Evolutionary conservation across 352 stramenopile genomes (phyloP).

Genomic region (Phytophthora idaei): DNA sequence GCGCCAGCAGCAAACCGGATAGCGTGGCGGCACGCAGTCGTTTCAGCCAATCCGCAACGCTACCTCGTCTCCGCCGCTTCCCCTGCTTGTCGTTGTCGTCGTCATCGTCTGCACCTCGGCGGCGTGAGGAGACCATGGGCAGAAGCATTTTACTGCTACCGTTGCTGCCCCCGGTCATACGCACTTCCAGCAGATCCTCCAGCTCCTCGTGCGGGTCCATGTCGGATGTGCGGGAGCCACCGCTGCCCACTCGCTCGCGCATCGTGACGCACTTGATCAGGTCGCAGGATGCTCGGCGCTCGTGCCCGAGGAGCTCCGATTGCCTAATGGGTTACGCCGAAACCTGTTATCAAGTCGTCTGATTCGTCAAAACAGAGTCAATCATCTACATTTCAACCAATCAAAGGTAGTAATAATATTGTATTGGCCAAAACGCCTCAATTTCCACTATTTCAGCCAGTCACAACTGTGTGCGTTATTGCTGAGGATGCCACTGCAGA

Average conservation of each 20-base stretch:
- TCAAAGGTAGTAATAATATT: background rate
- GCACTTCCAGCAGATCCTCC: conserved; percentile 23
- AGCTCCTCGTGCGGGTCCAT: conserved; percentile 20
- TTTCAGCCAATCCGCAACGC: conserved; percentile 11
- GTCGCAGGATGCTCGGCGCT: no score
- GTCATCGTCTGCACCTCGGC: conserved; percentile 2
- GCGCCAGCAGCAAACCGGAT: conserved; percentile 13
- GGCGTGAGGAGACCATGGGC: conserved; percentile 23
- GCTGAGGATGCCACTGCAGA: conserved; percentile 43
- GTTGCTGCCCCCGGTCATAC: conserved; percentile 12
- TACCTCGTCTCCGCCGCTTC: conserved; percentile 10
- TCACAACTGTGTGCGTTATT: background rate
- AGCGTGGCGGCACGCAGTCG: conserved; percentile 6
- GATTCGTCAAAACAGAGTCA: conserved; percentile 1
- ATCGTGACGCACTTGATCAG: conserved; percentile 15
- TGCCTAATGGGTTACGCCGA: background rate
- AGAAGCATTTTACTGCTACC: conserved; percentile 35
- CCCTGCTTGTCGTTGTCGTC: conserved; percentile 42
- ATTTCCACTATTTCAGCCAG: conserved; percentile 1
- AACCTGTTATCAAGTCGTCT: background rate
- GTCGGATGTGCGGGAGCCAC: conserved; percentile 26
- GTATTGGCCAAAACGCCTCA: no score
- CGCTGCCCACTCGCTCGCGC: conserved; percentile 34
- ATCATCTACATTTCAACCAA: background rate
- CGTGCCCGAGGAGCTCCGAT: background rate